Base-by-base conservation (phyloP, 768 basidiomycete species). In the Gymnopilus junonius region DNA sequence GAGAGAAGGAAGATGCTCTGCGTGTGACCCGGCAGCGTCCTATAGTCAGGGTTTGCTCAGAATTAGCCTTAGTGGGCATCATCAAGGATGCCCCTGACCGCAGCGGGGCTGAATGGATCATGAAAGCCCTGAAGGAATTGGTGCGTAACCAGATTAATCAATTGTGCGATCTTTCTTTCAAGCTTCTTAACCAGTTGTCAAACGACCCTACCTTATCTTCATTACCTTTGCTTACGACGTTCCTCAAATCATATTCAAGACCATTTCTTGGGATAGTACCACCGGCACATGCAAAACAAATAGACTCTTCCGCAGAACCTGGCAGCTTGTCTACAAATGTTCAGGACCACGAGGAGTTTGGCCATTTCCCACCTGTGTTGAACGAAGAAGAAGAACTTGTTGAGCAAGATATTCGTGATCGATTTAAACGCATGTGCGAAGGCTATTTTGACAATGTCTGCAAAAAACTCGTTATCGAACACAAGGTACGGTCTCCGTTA, bases 341-440 rank as follows among this genome's bases (percentile, higher is more conserved):
- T 23, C 64, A 70, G 20, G 73, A 67, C 45, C 68, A 66, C 32
- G 70, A 67, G n/a, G 71, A 71, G 29, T 67, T 59, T 46, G 74
- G 70, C n/a, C 73, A 69, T 20, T 85, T 84, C 62, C 83, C 82
- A 14, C 62, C 76, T 0, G 63, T 82, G 23, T 57, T 72, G 1
- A 76, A 78, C 8, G 87, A 90, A 74, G 83, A 83, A 40, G 85
- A 91, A 29, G 93, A 92, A 68, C 80, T 97, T 6, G 87, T 99
- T 6, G 91, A 95, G 65, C 86, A 86, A 65, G 95, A 95, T 46
- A 87, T 91, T 43, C 89, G 94, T 20, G 93, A 93, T 66, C 87
- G 93, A 40, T 94, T 98, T 78, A 92, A 90, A 76, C 89, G 91
- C 65, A 91, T 97, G 88, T 95, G 96, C 69, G 92, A 95, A 75